These are phyloP conservation scores for Citrus sp. DNA, from an alignment of 345 rosid genomes.

Conservation along the genomic window DNA sequence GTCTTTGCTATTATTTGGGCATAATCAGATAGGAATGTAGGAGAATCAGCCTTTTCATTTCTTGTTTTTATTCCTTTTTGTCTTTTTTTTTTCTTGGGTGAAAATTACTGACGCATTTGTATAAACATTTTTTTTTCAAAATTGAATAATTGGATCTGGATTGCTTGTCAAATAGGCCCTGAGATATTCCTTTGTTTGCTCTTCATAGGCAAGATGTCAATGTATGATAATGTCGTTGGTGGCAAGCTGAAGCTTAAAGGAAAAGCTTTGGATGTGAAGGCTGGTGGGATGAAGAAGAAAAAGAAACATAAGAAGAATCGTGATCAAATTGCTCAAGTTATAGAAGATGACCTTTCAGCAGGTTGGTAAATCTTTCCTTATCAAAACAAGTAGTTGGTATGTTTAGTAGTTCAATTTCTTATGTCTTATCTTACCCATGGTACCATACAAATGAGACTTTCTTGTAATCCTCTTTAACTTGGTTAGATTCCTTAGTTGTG, in stretches of 20 bases:
- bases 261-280: slow-evolving; percentile 87
- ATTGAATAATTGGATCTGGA: neutral
- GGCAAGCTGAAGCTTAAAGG: slow-evolving; percentile 95
- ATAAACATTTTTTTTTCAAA: neutral
- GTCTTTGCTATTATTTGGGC: neutral
- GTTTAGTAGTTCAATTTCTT: neutral
- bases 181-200: neutral
- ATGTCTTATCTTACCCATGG: neutral
- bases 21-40: neutral
- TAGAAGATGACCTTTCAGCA: slow-evolving; percentile 38
- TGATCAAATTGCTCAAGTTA: slow-evolving; percentile 6
- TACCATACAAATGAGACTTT: neutral
- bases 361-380: slow-evolving; percentile 26
- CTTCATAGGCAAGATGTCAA: slow-evolving; percentile 47
- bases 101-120: neutral
- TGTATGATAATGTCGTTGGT: slow-evolving; percentile 66
- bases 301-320: slow-evolving; percentile 57
- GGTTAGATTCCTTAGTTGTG: neutral
- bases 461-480: neutral
- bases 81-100: rapidly evolving
- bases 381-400: neutral
- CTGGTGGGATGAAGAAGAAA: slow-evolving; percentile 82
- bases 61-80: too few species aligned
- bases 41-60: neutral
- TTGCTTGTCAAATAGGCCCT: neutral